Evolutionary conservation across 148 eudicot species (phyloP), one percentile per base, ranked within the genome.

Genomic region (Pouteria glomerata): DNA sequence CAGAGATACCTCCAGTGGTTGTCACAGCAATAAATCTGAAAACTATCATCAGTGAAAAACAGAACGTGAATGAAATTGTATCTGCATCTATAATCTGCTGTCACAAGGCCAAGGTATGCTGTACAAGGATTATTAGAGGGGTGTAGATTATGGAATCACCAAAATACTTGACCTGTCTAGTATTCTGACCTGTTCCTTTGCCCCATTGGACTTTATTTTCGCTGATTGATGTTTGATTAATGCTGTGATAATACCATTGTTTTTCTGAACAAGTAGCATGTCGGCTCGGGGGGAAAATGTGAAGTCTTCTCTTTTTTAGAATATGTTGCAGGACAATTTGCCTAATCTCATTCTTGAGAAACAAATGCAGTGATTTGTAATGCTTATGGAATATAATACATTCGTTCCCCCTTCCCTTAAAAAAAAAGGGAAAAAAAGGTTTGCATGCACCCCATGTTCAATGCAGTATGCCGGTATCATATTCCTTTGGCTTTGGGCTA

Each of bases 71-170:
- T 79, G 99, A 96, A 82, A 86, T 96, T 76, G 87, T 88, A 47
- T 90, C 99, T 72, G 97, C 99, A 77, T 90, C 97, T 50, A 80
- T 96, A 42, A 88, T 96, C 69, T 88, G 90, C 77, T 96, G 99
- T 67, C 88, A 79, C 75, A 83, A 80, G 78, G 88, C 90, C 50
- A 96, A 96, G 97, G 99, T 96, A 85, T 56, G 74, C 26, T n/a
- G 29, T 12, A 68, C 16, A 55, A 52, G 59, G 58, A 30, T 65
- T 24, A 27, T 63, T 63, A 19, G n/a, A n/a, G 24, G 13, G 11
- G 39, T 76, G 34, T 34, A 58, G 51, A 45, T 68, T 23, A 19
- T 24, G 3, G 15, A 39, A 69, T 53, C 33, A 14, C 55, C n/a
- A n/a, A 33, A 5, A 62, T 23, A 37, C 66, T 8, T 35, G 44